Evolutionary conservation across 176 grass and related monocot species (phyloP), one percentile per base, ranked within the genome.

Genomic region (Rhipidocladum racemiflorum): DNA sequence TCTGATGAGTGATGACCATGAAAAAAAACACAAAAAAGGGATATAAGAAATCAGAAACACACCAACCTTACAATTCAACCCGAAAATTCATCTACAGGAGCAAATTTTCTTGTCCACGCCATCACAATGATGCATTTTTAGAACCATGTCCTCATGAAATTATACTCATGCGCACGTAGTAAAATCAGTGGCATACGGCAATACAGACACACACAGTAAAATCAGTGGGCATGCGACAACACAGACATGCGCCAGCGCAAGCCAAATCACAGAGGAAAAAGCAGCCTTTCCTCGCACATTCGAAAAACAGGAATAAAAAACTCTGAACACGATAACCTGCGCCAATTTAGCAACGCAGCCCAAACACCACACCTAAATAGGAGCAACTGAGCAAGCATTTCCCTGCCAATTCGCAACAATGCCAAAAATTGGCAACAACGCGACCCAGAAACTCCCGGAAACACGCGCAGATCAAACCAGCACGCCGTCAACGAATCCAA

Each of bases 381-480:
- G 46, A 59, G 18, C 27, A 39, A 18, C 6, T 1, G 2, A 40
- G 23, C 42, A 38, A 48, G 9, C 27, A 14, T 49, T 39, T 14
- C 56, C 69, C 4, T 2, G n/a, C 38, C 46, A 48, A 18, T 60
- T 44, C 30, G 75, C 39, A 21, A 14, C 5, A 44, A 29, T 54
- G 72, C 49, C 11, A 51, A n/a, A n/a, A 30, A 30, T 12, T 55
- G 10, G 72, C 10, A 36, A 4, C 50, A 65, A 68, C 21, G 18
- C 57, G 40, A 71, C 25, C 16, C 7, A 13, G 21, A 43, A 40
- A 42, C 20, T 39, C 32, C 11, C 50, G 0, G 30, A 65, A 60
- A 32, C 77, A 49, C 68, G 53, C 49, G 11, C 63, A 27, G 56
- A 83, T 68, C 68, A 66, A 68, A 87, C 45, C 20, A 48, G 12